Evolutionary conservation across 2,329 filamentous ascomycete species (phyloP).

Genomic region (Cordyceps fumosorosea): DNA sequence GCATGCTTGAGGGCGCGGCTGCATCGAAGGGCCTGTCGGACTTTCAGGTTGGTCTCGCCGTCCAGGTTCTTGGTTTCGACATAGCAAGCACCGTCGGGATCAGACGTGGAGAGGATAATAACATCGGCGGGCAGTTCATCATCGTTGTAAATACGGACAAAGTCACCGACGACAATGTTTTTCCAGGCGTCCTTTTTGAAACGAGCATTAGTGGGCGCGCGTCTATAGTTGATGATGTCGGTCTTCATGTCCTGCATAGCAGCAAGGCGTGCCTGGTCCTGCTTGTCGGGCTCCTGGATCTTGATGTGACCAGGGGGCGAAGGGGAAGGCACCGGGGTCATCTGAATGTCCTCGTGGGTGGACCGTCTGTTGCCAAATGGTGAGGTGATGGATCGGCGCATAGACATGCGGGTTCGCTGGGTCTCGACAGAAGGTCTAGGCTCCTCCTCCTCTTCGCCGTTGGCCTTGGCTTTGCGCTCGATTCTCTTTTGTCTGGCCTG

Average conservation of each 20-base stretch:
- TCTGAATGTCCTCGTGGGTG: conserved; percentile 70
- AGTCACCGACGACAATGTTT: conserved; percentile 89
- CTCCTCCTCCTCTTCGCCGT: conserved; percentile 35
- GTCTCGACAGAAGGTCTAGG: conserved; percentile 52
- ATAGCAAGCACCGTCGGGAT: conserved; percentile 90
- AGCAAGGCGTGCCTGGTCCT: conserved; percentile 27
- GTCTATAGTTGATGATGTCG: conserved; percentile 65
- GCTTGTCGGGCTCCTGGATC: conserved; percentile 33
- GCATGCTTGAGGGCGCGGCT: conserved; percentile 80
- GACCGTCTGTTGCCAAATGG: conserved; percentile 48
- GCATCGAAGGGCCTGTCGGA: conserved; percentile 83
- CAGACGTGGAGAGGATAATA: conserved; percentile 86
- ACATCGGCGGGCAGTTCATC: conserved; percentile 93
- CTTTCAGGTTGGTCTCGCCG: conserved; percentile 95
- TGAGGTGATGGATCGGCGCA: conserved; percentile 38
- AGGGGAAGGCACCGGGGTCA: conserved; percentile 90
- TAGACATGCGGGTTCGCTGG: conserved; percentile 26
- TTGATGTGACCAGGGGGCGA: conserved; percentile 40
- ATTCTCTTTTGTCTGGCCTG: conserved; percentile 42
- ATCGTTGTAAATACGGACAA: conserved; percentile 91
- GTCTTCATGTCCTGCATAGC: conserved; percentile 41
- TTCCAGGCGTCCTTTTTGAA: conserved; percentile 97
- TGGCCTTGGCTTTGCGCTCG: conserved; percentile 35
- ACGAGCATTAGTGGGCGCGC: conserved; percentile 60
- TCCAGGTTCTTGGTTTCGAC: conserved; percentile 98